Evolutionary conservation across 441 rosid genomes (phyloP).

Genomic region (Euphorbia celastroides): DNA sequence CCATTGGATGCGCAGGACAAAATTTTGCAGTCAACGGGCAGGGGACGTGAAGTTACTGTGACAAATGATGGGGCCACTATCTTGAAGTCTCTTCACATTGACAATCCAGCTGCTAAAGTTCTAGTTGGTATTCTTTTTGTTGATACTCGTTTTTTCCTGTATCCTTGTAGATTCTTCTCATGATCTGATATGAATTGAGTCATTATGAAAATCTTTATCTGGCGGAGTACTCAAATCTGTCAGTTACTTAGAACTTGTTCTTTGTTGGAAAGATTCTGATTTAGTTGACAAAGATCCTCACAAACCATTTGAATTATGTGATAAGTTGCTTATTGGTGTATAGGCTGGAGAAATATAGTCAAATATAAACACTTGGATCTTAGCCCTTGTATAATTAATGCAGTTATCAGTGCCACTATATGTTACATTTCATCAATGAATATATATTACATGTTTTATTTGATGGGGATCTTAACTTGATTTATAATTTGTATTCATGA

Average conservation of each 20-base stretch:
- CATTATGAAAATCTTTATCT: not conserved
- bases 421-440: not conserved
- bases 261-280: not conserved
- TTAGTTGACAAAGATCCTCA: not conserved
- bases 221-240: not conserved
- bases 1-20: constrained; percentile 56
- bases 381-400: not conserved
- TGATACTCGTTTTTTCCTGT: not conserved
- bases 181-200: not conserved
- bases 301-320: no score
- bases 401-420: not conserved
- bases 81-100: constrained; percentile 86
- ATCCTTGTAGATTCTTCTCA: not conserved
- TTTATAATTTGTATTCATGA: constrained; percentile 21
- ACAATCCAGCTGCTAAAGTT: constrained; percentile 96
- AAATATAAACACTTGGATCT: not conserved
- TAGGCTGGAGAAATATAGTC: not conserved
- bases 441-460: not conserved
- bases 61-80: constrained; percentile 98
- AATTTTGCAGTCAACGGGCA: constrained; percentile 90
- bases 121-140: constrained; percentile 67
- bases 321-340: not conserved
- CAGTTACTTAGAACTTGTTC: not conserved
- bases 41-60: constrained; percentile 76
- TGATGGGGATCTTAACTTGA: constrained; percentile 6